Base-by-base conservation (phyloP, 2,329 filamentous ascomycete genomes). In the Fonsecaea nubica region DNA sequence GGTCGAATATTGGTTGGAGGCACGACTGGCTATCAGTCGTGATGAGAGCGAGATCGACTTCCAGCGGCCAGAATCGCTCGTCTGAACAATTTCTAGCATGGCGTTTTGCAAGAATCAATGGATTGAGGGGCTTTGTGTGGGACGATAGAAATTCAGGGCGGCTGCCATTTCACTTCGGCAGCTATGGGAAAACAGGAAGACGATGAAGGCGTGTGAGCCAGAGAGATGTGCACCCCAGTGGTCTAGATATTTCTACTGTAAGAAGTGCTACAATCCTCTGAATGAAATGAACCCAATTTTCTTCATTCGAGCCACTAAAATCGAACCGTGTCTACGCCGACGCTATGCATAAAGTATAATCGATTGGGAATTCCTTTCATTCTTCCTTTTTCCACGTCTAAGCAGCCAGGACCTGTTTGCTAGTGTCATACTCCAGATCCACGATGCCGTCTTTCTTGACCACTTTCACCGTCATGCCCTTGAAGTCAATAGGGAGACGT, bases 401-500 rank as follows among this genome's bases (percentile, higher is more conserved):
- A 76, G 81, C 80, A 76, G 78, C 78, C 64, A 77, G 75, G 65
- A 82, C 80, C 69, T 81, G 77, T 79, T 88, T 89, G 81, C 91
- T 89, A 77, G 97, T 92, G 77, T 94, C 90, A 78, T 93, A 96
- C 71, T 92, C 88, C 75, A 96, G 86, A 74, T 95, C 92, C 73
- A 87, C 83, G 69, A 99, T 90, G 10, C 96, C 95, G 74, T 98
- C 92, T 83, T 96, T 96, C 69, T 93, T 97, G 75, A 99, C 89
- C 40, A 93, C 91, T 86, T 98, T 98, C 75, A 99, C 93, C 76
- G 89, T 74, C 74, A 97, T 92, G 45, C 95, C 95, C 86, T 99
- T 99, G 87, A 98, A 99, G 80, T 99, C 95, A 77, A 99, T 93
- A 67, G 95, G 95, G 85, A 99, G 87, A 81, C 96, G 88, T 79